phyloP scores from a whole-genome alignment of 352 stramenopile genomes.

The Phytopythium oedochilum region DNA sequence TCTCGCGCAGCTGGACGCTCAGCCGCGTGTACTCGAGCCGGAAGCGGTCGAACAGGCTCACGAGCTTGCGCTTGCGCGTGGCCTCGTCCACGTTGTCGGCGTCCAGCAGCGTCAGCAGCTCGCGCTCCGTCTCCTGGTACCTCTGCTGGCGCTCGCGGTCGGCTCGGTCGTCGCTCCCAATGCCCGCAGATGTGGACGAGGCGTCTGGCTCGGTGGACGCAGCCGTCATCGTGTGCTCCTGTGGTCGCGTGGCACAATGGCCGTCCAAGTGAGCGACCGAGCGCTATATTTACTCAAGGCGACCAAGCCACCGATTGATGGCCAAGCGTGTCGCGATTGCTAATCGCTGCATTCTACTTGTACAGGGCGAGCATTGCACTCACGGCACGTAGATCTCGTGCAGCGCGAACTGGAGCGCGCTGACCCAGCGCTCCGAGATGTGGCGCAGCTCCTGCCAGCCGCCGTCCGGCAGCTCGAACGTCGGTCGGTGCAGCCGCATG shows the following conservation, averaged over 20 bases:
- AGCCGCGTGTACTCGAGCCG: constrained; percentile 56
- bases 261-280: neutral
- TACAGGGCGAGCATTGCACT: neutral
- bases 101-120: constrained; percentile 47
- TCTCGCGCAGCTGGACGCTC: constrained; percentile 48
- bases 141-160: constrained; percentile 25
- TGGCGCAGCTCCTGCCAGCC: constrained; percentile 13
- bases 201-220: neutral
- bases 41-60: constrained; percentile 66
- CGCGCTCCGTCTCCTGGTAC: constrained; percentile 41
- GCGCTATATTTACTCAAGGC: neutral
- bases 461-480: constrained; percentile 6
- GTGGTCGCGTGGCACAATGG: neutral
- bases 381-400: constrained; percentile 12
- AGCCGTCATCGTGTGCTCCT: neutral
- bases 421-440: constrained; percentile 13
- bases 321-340: too few relatives aligned
- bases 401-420: constrained; percentile 9
- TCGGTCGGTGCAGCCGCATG: constrained; percentile 11
- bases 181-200: neutral
- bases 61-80: constrained; percentile 51
- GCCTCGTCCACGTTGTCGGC: constrained; percentile 38
- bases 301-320: neutral
- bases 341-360: neutral
- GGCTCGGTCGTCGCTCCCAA: constrained; percentile 5